phyloP scores from a whole-genome alignment of 805 yeast species.

The Metschnikowia kunwiensis region DNA sequence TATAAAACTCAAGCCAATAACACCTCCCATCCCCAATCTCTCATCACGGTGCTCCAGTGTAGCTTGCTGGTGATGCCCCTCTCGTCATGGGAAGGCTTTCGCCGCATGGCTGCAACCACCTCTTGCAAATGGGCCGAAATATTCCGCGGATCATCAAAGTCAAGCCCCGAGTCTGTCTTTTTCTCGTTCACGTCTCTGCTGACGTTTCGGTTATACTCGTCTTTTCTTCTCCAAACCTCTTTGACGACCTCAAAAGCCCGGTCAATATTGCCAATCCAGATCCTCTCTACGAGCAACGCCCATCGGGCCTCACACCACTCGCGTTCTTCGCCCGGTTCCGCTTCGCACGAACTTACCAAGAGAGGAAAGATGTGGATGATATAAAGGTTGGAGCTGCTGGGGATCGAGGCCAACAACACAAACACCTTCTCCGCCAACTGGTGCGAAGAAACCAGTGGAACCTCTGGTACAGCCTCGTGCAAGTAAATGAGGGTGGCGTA shows the following conservation, averaged over 20 bases:
- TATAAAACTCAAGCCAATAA: conserved; percentile 36
- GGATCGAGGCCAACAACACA: conserved; percentile 60
- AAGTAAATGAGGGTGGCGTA: conserved; percentile 56
- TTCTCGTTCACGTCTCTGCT: conserved; percentile 17
- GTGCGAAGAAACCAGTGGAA: conserved; percentile 53
- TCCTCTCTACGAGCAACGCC: conserved; percentile 47
- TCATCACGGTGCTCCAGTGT: conserved; percentile 70
- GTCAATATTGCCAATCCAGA: conserved; percentile 68
- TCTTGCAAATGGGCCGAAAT: conserved; percentile 36
- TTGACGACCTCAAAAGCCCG: conserved; percentile 64
- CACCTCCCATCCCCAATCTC: conserved; percentile 77
- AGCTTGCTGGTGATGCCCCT: conserved; percentile 46
- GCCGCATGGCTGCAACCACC: conserved; percentile 39
- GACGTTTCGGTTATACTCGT: conserved; percentile 33
- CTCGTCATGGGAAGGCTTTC: conserved; percentile 30
- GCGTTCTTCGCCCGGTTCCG: conserved; percentile 53
- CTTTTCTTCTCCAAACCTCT: conserved; percentile 69
- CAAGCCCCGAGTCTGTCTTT: conserved; percentile 15
- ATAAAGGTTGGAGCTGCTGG: conserved; percentile 52
- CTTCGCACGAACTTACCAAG: conserved; percentile 65
- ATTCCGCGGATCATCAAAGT: conserved; percentile 8
- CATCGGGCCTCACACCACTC: conserved; percentile 61
- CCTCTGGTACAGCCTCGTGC: conserved; percentile 70
- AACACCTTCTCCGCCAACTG: conserved; percentile 58
- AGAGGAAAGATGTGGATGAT: conserved; percentile 65